A percentile compares a stretch with the other conserved stretches of the same genome.
Conservation (phyloP, 2,329 filamentous ascomycete species). For the Ascochyta fabae region DNA sequence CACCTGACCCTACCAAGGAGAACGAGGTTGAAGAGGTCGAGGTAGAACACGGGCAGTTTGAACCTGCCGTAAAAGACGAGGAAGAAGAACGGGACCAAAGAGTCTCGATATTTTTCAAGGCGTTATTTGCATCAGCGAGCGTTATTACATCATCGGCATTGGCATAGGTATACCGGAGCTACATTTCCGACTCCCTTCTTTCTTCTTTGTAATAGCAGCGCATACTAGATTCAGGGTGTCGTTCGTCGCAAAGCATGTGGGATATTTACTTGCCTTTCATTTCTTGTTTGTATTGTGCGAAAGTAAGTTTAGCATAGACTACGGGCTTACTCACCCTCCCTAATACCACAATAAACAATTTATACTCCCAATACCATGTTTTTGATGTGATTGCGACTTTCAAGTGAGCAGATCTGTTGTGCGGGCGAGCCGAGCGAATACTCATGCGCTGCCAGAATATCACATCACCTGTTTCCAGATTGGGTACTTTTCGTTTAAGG, state of each 20-base stretch:
- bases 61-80: not conserved
- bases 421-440: not conserved
- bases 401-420: not conserved
- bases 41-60: not conserved
- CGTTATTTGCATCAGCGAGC: conserved; percentile 16
- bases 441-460: not conserved
- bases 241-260: not conserved
- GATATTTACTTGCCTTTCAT: conserved; percentile 4
- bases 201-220: conserved; percentile 18
- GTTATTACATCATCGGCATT: conserved; percentile 11
- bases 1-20: not conserved
- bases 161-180: conserved; percentile 7
- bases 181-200: not conserved
- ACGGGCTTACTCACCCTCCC: conserved; percentile 5
- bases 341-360: conserved; percentile 9
- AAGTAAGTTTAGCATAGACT: conserved; percentile 6
- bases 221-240: conserved; percentile 6
- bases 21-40: conserved; percentile 1
- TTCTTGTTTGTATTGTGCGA: conserved; percentile 7
- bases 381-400: not conserved
- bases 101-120: not conserved
- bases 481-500: not conserved
- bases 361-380: not conserved
- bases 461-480: not conserved
- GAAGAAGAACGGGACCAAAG: not conserved